A percentile compares a stretch with the other conserved stretches of the same genome.
Evolutionary conservation across 208 protist genomes (phyloP).

Genomic region (Wallacemonas sp.): DNA sequence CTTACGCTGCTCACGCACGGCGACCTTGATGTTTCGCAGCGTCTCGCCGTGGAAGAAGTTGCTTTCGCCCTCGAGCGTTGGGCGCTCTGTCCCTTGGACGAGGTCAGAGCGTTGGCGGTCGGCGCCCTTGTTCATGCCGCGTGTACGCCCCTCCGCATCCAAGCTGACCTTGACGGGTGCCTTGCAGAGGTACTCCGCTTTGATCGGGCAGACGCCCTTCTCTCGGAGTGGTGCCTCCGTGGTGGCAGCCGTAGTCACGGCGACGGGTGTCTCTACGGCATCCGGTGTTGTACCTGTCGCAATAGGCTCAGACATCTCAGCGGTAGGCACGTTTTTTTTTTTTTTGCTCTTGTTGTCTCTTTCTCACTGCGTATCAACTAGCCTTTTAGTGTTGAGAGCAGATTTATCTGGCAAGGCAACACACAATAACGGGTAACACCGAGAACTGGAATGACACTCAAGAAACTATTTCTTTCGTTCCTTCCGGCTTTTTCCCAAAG

Average conservation of each 20-base stretch:
- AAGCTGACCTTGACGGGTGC: constrained; percentile 59
- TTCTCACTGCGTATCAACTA: too few species aligned
- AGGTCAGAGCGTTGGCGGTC: constrained; percentile 49
- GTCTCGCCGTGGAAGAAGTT: constrained; percentile 76
- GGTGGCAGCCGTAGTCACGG: neutral
- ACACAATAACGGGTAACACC: too few species aligned
- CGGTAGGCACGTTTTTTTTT: too few species aligned
- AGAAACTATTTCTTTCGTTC: too few species aligned
- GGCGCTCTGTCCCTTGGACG: constrained; percentile 59
- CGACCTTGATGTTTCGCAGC: constrained; percentile 56
- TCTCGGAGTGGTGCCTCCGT: neutral
- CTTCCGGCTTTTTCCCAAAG: too few species aligned
- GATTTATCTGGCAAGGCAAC: too few species aligned
- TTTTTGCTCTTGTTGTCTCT: too few species aligned
- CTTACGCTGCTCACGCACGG: constrained; percentile 31
- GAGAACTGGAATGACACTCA: too few species aligned
- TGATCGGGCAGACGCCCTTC: constrained; percentile 70
- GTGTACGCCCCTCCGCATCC: constrained; percentile 58
- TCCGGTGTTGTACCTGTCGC: neutral
- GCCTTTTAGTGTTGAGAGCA: too few species aligned
- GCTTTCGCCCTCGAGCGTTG: constrained; percentile 59
- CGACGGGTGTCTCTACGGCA: neutral
- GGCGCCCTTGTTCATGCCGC: constrained; percentile 82
- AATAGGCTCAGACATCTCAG: too few species aligned
- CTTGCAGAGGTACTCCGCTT: constrained; percentile 52